Conservation (phyloP, 805 yeast species). For the Isabelozyma heimii region DNA sequence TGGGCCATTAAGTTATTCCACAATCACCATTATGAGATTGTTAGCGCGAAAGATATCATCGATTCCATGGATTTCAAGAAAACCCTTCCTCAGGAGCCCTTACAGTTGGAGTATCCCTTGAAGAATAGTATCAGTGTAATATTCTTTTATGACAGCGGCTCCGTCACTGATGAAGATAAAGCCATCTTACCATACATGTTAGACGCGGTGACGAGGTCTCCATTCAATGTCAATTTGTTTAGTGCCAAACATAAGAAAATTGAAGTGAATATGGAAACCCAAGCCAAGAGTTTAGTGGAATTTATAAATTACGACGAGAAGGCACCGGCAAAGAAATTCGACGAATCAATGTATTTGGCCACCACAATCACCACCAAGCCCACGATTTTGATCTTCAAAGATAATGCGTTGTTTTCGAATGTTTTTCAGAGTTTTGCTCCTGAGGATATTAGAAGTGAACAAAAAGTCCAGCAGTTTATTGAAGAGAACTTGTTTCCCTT, state of each 20-base stretch:
- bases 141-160: slow-evolving; percentile 49
- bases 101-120: slow-evolving; percentile 35
- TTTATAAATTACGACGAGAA: slow-evolving; percentile 42
- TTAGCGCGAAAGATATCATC: slow-evolving; percentile 24
- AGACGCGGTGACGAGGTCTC: slow-evolving; percentile 58
- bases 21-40: slow-evolving; percentile 40
- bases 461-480: slow-evolving; percentile 50
- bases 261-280: slow-evolving; percentile 37
- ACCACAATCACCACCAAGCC: slow-evolving; percentile 60
- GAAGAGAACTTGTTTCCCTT: slow-evolving; percentile 48
- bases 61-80: slow-evolving; percentile 28
- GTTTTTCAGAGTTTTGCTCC: slow-evolving; percentile 63
- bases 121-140: slow-evolving; percentile 48
- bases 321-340: slow-evolving; percentile 30
- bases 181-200: slow-evolving; percentile 57
- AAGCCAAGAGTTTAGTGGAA: slow-evolving; percentile 38
- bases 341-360: slow-evolving; percentile 47
- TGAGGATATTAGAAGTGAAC: slow-evolving; percentile 55
- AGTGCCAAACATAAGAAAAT: slow-evolving; percentile 47
- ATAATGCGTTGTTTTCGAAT: slow-evolving; percentile 49
- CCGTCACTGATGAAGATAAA: slow-evolving; percentile 59
- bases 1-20: slow-evolving; percentile 50
- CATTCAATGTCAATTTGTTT: slow-evolving; percentile 52
- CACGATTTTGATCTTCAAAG: slow-evolving; percentile 58
- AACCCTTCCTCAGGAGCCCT: slow-evolving; percentile 27